Percentiles rank a stretch among this genome's conserved stretches.
Conservation (phyloP, 2,329 filamentous ascomycete genomes). For the Diaporthe sp. region DNA sequence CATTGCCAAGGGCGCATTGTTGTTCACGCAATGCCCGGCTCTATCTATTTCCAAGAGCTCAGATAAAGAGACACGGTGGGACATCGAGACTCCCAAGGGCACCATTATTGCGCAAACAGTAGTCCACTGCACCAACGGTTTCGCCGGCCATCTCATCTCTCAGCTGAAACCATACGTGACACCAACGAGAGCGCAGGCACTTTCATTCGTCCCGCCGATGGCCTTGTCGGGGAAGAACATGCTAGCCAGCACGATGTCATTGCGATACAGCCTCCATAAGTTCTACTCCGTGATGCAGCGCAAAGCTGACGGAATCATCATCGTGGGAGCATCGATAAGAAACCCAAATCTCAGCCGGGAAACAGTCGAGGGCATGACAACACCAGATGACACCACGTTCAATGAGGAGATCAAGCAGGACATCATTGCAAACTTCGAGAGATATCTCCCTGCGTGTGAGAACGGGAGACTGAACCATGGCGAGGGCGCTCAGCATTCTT, state of each 20-base stretch:
- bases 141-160: conserved; percentile 49
- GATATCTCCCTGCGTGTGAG: conserved; percentile 46
- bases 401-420: conserved; percentile 53
- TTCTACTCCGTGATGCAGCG: conserved; percentile 62
- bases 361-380: conserved; percentile 44
- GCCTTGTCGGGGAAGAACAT: conserved; percentile 47
- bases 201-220: conserved; percentile 52
- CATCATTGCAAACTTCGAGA: conserved; percentile 47
- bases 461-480: conserved; percentile 44
- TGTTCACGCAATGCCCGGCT: conserved; percentile 57
- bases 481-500: conserved; percentile 56
- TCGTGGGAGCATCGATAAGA: conserved; percentile 54
- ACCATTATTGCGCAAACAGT: conserved; percentile 43
- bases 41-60: conserved; percentile 40
- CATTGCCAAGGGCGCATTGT: conserved; percentile 48
- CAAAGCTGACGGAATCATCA: conserved; percentile 52
- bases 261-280: conserved; percentile 56
- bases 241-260: conserved; percentile 53
- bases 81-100: conserved; percentile 48
- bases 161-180: conserved; percentile 48
- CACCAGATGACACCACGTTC: conserved; percentile 51
- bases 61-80: conserved; percentile 41
- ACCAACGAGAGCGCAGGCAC: conserved; percentile 56
- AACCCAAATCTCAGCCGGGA: conserved; percentile 50
- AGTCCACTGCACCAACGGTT: conserved; percentile 53